Evolutionary conservation across 2,329 filamentous ascomycete genomes (phyloP), one percentile per base, ranked within the genome.

Genomic region (Zalaria obscura): DNA sequence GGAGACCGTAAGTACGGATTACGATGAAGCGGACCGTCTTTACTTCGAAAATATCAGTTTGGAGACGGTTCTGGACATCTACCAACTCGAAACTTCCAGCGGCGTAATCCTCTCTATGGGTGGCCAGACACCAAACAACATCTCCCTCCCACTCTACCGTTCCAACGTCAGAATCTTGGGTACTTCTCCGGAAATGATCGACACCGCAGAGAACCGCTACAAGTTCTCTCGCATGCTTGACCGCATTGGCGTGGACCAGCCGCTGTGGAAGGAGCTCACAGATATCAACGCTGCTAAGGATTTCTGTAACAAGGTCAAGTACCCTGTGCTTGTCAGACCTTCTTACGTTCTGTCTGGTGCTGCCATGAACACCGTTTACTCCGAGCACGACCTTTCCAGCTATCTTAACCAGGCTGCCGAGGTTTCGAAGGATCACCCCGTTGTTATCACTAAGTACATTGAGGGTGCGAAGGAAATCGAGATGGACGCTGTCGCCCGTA

Each of bases 381-480:
- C 89, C 0, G 80, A 93, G 67, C 83, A 89, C 58, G 91, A 96
- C 59, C 69, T 98, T 44, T 83, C 85, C 53, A 80, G 73, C 55
- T 96, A 93, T 63, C 72, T 98, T 36, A 76, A 83, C 49, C 89
- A 96, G 65, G 91, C 91, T 41, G 84, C 76, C 5, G 88, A 93
- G 50, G 91, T 98, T 37, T 96, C 91, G 4, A 79, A 84, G 47
- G 89, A 96, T 47, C 85, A 96, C 61, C 91, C 91, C 1, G 91
- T 98, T 7, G 91, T 98, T 47, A 96, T 98, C 56, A 96, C 89
- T 46, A 98, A 98, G 68, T 98, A 96, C 66, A 96, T 98, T 51
- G 91, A 98, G 69, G 91, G 93, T 51, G 91, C 91, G 50, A 96
- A 98, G 71, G 91, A 98, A 63, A 96, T 98, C 48, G 91, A 98